Evolutionary conservation across 2,329 filamentous ascomycete species (phyloP).

Genomic region (Sclerotinia borealis): DNA sequence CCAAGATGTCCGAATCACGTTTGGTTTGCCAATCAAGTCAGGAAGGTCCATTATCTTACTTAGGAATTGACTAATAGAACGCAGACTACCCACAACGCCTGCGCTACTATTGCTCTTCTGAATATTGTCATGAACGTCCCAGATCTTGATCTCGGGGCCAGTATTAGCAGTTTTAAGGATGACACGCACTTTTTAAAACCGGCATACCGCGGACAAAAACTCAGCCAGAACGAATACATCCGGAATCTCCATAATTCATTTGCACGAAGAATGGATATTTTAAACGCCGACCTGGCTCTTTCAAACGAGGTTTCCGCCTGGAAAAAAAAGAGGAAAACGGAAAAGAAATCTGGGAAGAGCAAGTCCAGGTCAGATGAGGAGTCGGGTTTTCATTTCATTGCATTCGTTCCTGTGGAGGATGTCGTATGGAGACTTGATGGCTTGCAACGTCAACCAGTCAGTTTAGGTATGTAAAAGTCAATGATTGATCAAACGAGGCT

Average conservation of each 20-base stretch:
- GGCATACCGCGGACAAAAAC: conserved; percentile 65
- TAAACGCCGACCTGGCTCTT: conserved; percentile 63
- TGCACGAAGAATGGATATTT: conserved; percentile 70
- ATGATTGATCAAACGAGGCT: background rate
- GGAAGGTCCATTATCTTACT: conserved; percentile 17
- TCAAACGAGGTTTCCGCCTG: conserved; percentile 43
- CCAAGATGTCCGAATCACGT: conserved; percentile 56
- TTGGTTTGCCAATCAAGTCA: conserved; percentile 92
- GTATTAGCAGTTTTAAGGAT: conserved; percentile 65
- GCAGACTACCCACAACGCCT: conserved; percentile 75
- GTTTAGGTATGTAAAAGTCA: conserved; percentile 43
- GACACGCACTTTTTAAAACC: conserved; percentile 64
- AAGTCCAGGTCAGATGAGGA: conserved; percentile 45
- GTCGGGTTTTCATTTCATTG: conserved; percentile 80
- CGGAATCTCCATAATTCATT: conserved; percentile 85
- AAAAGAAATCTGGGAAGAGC: conserved; percentile 34
- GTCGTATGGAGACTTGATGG: conserved; percentile 87
- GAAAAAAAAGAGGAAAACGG: conserved; percentile 36
- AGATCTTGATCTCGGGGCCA: conserved; percentile 59
- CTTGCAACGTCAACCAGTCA: conserved; percentile 63
- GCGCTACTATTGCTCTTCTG: conserved; percentile 84
- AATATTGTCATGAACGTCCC: conserved; percentile 88
- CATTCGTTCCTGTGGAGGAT: conserved; percentile 71
- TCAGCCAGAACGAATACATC: conserved; percentile 70
- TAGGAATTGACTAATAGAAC: background rate